These are phyloP conservation scores for Tricholoma terreum DNA, from an alignment of 768 basidiomycete species.

Conservation along the genomic window DNA sequence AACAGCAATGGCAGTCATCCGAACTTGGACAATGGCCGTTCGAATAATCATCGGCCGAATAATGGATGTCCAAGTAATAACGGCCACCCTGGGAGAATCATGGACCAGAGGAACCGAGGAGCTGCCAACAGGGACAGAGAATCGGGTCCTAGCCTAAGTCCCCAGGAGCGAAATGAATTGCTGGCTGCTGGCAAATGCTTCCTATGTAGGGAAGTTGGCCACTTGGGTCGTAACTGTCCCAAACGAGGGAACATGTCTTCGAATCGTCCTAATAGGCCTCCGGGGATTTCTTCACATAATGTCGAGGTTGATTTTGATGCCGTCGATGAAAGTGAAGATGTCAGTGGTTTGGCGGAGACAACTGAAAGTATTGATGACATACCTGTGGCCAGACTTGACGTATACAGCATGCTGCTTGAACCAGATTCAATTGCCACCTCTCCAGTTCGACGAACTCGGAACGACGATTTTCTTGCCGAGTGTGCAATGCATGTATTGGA, in stretches of 20 bases:
- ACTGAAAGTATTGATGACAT: not conserved
- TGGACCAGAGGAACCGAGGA: not conserved
- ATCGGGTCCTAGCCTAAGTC: not conserved
- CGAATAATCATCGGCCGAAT: not conserved
- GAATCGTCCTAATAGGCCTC: not conserved
- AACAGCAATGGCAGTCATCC: not conserved
- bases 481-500: not conserved
- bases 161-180: constrained; percentile 5
- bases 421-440: too few relatives aligned
- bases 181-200: constrained; percentile 5
- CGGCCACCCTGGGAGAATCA: not conserved
- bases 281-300: not conserved
- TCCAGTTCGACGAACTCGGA: too few relatives aligned
- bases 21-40: not conserved
- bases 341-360: not conserved
- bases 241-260: too few relatives aligned
- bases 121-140: not conserved
- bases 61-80: not conserved
- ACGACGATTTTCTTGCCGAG: not conserved
- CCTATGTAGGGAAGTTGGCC: constrained; percentile 4
- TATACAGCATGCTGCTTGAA: too few relatives aligned
- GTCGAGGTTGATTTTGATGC: not conserved
- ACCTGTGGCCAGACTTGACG: not conserved
- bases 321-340: not conserved
- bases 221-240: constrained; percentile 7